phyloP scores from a whole-genome alignment of 2,329 filamentous ascomycete species.

The Colletotrichum eremochloae region DNA sequence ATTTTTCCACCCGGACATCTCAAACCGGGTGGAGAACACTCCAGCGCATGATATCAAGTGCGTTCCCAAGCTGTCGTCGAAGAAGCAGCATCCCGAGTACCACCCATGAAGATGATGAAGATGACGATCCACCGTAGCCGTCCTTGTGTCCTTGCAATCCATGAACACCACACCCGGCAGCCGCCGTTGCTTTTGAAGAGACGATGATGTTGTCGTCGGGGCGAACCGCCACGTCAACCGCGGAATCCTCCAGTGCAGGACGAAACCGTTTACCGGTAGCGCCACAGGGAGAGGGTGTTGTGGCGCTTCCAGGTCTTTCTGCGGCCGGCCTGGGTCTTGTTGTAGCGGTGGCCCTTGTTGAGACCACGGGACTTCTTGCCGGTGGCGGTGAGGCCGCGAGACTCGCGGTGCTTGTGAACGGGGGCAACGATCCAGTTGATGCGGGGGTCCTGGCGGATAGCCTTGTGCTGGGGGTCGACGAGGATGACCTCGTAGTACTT shows the following conservation, averaged over 20 bases:
- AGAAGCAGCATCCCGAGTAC: constrained; percentile 37
- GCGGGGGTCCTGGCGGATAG: constrained; percentile 97
- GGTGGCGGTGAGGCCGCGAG: constrained; percentile 95
- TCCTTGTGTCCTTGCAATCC: constrained; percentile 31
- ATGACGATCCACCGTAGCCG: constrained; percentile 26
- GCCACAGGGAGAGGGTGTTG: constrained; percentile 99
- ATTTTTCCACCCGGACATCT: constrained; percentile 22
- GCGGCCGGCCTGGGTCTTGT: constrained; percentile 96
- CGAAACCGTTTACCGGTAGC: constrained; percentile 81
- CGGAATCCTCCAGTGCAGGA: constrained; percentile 21
- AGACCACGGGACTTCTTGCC: constrained; percentile 99
- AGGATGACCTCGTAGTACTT: constrained; percentile 99
- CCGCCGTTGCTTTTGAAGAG: constrained; percentile 15
- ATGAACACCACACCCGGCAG: constrained; percentile 27
- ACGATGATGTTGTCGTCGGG: constrained; percentile 20
- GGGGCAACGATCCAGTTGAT: constrained; percentile 99
- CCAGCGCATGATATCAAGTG: constrained; percentile 42
- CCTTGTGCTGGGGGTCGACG: constrained; percentile 99
- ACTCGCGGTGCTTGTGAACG: constrained; percentile 99
- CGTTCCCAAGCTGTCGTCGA: constrained; percentile 33
- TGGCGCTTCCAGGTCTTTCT: constrained; percentile 99
- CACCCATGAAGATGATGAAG: constrained; percentile 30
- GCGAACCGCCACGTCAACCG: constrained; percentile 18
- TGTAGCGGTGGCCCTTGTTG: constrained; percentile 99
- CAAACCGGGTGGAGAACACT: constrained; percentile 39